Percentiles rank a stretch among this genome's conserved stretches.
Conservation (phyloP, 2,329 filamentous ascomycete species). For the Aureobasidium sp. region DNA sequence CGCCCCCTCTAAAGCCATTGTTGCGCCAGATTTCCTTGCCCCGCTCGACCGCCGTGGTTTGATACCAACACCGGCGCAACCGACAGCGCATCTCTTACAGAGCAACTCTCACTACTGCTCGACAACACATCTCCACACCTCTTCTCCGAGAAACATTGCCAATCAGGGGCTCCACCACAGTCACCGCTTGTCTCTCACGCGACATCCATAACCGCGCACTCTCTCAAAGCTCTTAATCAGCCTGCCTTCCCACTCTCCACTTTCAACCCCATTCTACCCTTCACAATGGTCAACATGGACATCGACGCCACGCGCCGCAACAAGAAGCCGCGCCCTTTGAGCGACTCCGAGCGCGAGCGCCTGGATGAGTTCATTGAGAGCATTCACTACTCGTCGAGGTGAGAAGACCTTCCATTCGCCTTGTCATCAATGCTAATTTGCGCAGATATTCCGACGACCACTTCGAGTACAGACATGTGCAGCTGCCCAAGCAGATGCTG, state of each 20-base stretch:
- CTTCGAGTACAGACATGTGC: constrained; percentile 95
- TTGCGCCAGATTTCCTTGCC: constrained; percentile 2
- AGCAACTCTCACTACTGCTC: background rate
- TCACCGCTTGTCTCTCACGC: constrained; percentile 10
- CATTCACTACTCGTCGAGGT: constrained; percentile 95
- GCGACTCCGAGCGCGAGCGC: constrained; percentile 71
- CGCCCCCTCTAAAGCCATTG: background rate
- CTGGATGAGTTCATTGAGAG: constrained; percentile 87
- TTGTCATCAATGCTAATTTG: background rate
- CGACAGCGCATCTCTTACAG: background rate
- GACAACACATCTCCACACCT: background rate
- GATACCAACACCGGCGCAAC: background rate
- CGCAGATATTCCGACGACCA: constrained; percentile 83
- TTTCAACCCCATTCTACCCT: background rate
- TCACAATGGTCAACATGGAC: constrained; percentile 36
- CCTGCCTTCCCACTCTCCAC: background rate
- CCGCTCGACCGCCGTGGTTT: background rate
- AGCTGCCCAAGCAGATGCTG: constrained; percentile 96
- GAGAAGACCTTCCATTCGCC: constrained; percentile 27
- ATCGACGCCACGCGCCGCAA: constrained; percentile 85
- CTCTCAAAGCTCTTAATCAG: background rate
- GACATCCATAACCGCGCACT: background rate
- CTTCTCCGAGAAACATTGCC: background rate
- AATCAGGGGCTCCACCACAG: constrained; percentile 5
- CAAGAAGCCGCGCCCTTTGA: constrained; percentile 70